Evolutionary conservation across 225 moss, liverwort and hornwort genomes (phyloP), one percentile per base, ranked within the genome.

Genomic region (Straminergon stramineum): DNA sequence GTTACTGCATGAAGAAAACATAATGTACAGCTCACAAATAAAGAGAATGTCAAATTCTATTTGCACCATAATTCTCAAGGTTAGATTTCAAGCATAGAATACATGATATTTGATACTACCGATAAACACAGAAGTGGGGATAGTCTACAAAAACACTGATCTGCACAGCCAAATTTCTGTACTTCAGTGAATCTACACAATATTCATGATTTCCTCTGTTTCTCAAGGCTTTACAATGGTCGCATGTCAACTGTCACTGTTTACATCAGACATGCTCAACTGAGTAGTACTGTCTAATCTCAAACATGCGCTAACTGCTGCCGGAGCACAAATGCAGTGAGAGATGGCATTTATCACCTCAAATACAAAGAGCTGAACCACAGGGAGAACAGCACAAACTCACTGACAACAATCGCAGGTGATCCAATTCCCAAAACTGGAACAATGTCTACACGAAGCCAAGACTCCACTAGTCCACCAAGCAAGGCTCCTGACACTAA

Each of bases 391-490:
- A 96, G 91, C 79, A 96, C 96, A 91, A 97, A 96, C 91, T 98
- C 96, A 93, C 95, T 97, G 86, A 95, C 94, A 84, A 96, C 94
- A 89, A 94, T 91, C 58, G 96, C 95, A 77, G 96, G 96, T 24
- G 98, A 98, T 90, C 95, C 94, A 81, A 97, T 92, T 87, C 98
- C 98, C 74, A 95, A 84, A 30, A 96, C 89, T 87, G 96, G 98
- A 88, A 96, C 95, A 90, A 98, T 94, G 91, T 97, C 96, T 61
- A 98, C 96, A 79, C 96, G 93, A 80, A 98, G 94, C 95, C 95
- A 98, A 81, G 96, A 95, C 89, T 97, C 96, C 87, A 96, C 95
- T 87, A 96, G 87, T 65, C 95, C 96, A 55, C 98, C 98, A 87
- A 98, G 75, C 89, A 98, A 88, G 88, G 98, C 96, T 90, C 96